Evolutionary conservation across 129 eudicot species (phyloP).

Genomic region (Centella asiatica): DNA sequence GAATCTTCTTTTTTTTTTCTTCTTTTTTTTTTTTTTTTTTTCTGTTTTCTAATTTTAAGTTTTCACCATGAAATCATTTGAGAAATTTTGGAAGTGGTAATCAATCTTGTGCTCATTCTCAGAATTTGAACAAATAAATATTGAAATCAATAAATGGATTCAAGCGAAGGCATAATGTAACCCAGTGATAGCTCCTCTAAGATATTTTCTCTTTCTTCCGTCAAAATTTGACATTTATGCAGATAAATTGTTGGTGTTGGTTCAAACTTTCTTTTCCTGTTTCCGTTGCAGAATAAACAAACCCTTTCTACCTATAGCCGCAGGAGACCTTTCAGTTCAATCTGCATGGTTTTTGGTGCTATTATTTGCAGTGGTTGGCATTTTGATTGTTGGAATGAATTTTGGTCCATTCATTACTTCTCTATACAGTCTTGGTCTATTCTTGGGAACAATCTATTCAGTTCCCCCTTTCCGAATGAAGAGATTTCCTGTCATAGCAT

Average conservation of each 20-base stretch:
- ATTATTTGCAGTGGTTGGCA: slow-evolving; percentile 64
- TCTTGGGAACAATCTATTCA: slow-evolving; percentile 92
- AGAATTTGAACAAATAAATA: background rate
- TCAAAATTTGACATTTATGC: background rate
- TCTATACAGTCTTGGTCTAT: slow-evolving; percentile 86
- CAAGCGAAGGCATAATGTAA: too few relatives aligned
- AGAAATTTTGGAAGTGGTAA: background rate
- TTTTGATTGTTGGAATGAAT: slow-evolving; percentile 70
- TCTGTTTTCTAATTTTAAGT: too few relatives aligned
- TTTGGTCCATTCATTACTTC: slow-evolving; percentile 82
- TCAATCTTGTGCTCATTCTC: background rate
- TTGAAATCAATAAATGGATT: too few relatives aligned
- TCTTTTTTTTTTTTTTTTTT: too few relatives aligned
- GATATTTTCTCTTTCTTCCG: too few relatives aligned
- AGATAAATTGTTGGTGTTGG: background rate
- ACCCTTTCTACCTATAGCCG: slow-evolving; percentile 94
- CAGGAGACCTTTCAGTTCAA: slow-evolving; percentile 94
- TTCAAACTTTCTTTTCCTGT: background rate
- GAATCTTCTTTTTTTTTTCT: too few relatives aligned
- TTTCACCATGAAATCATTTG: too few relatives aligned
- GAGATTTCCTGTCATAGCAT: slow-evolving; percentile 90
- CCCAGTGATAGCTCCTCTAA: too few relatives aligned
- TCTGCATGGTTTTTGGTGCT: slow-evolving; percentile 96
- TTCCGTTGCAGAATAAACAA: slow-evolving; percentile 74
- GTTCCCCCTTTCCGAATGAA: slow-evolving; percentile 98